These are phyloP conservation scores for Nicotiana benthamiana DNA, from an alignment of 257 asterid genomes.

Conservation along the genomic window DNA sequence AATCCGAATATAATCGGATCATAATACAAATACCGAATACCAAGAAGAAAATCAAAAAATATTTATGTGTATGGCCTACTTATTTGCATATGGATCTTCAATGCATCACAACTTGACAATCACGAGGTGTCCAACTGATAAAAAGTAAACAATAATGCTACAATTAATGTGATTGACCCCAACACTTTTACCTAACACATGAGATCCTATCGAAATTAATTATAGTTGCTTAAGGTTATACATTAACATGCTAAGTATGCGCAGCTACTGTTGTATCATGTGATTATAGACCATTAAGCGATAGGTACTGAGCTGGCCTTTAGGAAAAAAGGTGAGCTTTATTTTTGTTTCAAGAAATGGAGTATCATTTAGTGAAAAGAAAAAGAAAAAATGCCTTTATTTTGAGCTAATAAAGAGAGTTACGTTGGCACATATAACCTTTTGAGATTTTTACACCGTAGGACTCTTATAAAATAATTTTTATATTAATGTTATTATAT, in stretches of 20 bases:
- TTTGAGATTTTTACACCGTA: no score
- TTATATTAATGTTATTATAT: no score
- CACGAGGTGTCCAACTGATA: background rate
- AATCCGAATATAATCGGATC: no score
- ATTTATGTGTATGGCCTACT: background rate
- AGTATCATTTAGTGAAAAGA: background rate
- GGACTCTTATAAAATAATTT: no score
- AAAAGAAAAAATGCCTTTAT: background rate
- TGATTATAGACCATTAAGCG: background rate
- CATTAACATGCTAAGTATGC: background rate
- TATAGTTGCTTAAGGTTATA: no score
- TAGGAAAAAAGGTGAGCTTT: background rate
- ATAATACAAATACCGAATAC: no score
- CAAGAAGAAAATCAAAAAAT: no score
- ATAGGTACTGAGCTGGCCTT: background rate
- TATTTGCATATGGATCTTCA: background rate
- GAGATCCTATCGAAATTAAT: background rate
- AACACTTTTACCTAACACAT: background rate
- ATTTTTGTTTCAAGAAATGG: background rate
- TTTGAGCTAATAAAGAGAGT: background rate
- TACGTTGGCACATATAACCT: background rate
- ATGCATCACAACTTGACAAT: background rate
- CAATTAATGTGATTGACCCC: background rate
- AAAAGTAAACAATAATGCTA: background rate
- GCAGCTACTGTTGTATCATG: background rate